Base-by-base conservation (phyloP, 192 early-diverging fungal species). In the Backusella tarrabulga region DNA sequence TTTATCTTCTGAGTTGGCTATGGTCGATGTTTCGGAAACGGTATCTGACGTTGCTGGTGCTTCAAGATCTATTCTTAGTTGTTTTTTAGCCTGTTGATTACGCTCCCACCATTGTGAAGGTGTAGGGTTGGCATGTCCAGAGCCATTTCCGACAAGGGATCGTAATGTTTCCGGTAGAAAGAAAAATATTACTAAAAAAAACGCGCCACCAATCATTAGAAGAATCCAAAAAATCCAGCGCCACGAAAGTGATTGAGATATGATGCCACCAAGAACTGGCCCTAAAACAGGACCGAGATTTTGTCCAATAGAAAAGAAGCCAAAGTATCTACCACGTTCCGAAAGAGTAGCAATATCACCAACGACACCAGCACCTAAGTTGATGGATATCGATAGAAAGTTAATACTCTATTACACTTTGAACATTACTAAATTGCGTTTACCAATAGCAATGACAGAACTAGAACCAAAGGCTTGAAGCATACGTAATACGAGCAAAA, bases 141-240 rank as follows among this genome's bases (percentile, higher is more conserved):
- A 77, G n/a, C 82, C 82, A 32, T 83, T 76, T 11, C 84, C 85
- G 6, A 88, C 85, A 11, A 81, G 67, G 2, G 79, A 69, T 21
- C 87, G 79, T 41, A 85, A 72, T 0, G 87, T 86, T 44, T 88
- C 87, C 0, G 87, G 87, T 12, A 88, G 66, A 68, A 86, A 70
- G 73, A 85, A 82, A 1, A 83, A 34, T 8, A 84, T 76, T 26
- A 79, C 15, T 32, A 79, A 11, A 34, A 85, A 83, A 12, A 72
- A 19, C 2, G 42, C 1, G 12, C 42, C 60, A 19, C 68, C 80
- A 12, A 81, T 2, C 19, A 83, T 77, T n/a, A 77, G 32, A 15
- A 86, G 46, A 46, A 84, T 63, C 85, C 85, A 83, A 74, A 84
- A 86, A 19, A 79, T 86, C 73, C 75, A 85, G 44, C 83, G 79